Percentiles rank a stretch among this genome's conserved stretches.
phyloP scores from a whole-genome alignment of 805 yeast species.

The Schwanniomyces occidentalis region DNA sequence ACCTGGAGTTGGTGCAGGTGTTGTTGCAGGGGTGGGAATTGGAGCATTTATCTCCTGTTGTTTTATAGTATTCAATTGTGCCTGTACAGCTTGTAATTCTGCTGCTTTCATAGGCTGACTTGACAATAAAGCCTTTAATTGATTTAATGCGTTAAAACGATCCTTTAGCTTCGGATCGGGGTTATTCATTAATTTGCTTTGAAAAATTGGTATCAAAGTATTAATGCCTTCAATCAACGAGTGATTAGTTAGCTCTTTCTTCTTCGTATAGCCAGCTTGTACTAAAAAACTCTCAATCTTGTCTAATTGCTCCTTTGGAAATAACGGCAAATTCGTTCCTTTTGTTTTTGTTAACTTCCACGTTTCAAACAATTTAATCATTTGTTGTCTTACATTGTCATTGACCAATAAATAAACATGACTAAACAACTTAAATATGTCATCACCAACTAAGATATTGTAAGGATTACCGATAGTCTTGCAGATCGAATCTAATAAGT shows the following conservation, averaged over 20 bases:
- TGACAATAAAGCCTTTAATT: conserved; percentile 41
- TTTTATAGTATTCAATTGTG: conserved; percentile 37
- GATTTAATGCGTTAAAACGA: conserved; percentile 44
- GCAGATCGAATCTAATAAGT: conserved; percentile 86
- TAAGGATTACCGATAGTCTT: conserved; percentile 91
- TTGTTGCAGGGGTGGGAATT: conserved; percentile 11
- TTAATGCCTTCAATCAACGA: conserved; percentile 35
- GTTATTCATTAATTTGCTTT: conserved; percentile 33
- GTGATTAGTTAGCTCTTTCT: conserved; percentile 18
- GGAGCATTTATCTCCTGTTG: conserved; percentile 25
- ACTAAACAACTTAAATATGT: conserved; percentile 68
- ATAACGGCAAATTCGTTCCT: conserved; percentile 64
- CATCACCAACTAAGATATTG: conserved; percentile 71
- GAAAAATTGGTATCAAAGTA: conserved; percentile 43
- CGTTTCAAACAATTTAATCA: conserved; percentile 78
- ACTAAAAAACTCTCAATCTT: conserved; percentile 71
- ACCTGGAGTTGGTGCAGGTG: conserved; percentile 13
- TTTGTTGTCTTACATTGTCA: conserved; percentile 69
- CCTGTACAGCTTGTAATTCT: conserved; percentile 39
- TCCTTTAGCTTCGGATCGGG: conserved; percentile 44
- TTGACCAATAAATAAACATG: conserved; percentile 77
- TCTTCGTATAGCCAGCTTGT: conserved; percentile 15
- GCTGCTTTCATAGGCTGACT: conserved; percentile 33
- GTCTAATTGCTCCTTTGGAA: conserved; percentile 67
- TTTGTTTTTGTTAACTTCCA: conserved; percentile 75